Base-by-base conservation (phyloP, 83 land plant species). In the Picea abies region DNA sequence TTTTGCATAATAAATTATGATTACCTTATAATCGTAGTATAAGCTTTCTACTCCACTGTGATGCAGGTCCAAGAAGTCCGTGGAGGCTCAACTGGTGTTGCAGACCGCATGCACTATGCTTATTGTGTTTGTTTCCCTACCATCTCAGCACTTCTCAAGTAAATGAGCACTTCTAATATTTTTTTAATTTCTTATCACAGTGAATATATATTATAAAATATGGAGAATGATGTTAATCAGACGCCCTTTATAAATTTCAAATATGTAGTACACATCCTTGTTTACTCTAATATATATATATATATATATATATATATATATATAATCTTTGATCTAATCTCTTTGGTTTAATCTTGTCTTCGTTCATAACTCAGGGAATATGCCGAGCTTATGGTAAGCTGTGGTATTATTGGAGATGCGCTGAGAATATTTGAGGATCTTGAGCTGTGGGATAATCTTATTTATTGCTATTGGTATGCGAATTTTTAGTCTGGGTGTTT, bases 401-500 rank as follows among this genome's bases (percentile, higher is more conserved):
- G 88, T 87, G 99, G 99, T 61, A 73, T 96, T 85, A 83, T 96
- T 41, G 94, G 98, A 39, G 99, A 97, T 80, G 99, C 99, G 11
- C 39, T 97, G 78, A 86, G 83, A 19, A 86, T 93, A 29, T 96
- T 96, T 86, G 99, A 97, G 87, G 94, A 94, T 80, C 92, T 97
- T 22, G 97, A 96, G 84, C 87, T 97, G 76, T 97, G 99, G 99
- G 90, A 97, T 85, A 96, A 93, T 87, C 88, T 97, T 58, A 97
- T 97, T 81, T 86, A 92, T 65, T 97, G 99, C 88, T 93, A 97
- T 82, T 75, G 91, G 98, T 91, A 81, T 64, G 62, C 32, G 25
- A n/a, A 41, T 82, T 73, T 63, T 23, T 81, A 32, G 10, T 64
- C 22, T 44, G 3, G 25, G 29, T 8, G 76, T n/a, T 76, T 52